Conservation (phyloP, 495 filamentous ascomycete species). For the Aspergillus indologenus region DNA sequence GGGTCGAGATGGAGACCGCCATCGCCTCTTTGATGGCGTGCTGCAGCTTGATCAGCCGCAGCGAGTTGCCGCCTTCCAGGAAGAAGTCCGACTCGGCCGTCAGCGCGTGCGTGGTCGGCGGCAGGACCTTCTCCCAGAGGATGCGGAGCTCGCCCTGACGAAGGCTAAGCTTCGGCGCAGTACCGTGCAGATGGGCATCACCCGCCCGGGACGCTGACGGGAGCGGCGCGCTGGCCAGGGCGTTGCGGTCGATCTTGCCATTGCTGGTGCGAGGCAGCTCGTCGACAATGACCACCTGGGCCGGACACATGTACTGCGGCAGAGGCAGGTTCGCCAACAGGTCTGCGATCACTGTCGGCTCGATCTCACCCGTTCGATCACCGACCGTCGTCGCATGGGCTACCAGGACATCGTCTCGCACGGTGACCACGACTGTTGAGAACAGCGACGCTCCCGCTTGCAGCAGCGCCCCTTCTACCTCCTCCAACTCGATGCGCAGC, state of each 20-base stretch:
- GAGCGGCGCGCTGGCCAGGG: background rate
- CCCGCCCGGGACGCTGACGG: background rate
- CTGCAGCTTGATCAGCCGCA: slow-evolving; percentile 26
- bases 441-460: too few species aligned
- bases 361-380: too few species aligned
- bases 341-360: background rate
- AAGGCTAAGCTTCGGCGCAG: too few species aligned
- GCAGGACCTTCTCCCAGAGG: slow-evolving; percentile 9
- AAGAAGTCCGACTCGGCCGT: slow-evolving; percentile 26
- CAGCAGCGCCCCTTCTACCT: slow-evolving; percentile 34
- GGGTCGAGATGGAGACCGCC: background rate
- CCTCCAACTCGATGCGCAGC: slow-evolving; percentile 43
- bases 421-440: too few species aligned
- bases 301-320: slow-evolving; percentile 33
- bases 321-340: slow-evolving; percentile 16
- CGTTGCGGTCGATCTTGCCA: slow-evolving; percentile 28
- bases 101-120: background rate
- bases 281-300: slow-evolving; percentile 20
- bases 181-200: too few species aligned
- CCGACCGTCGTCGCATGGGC: slow-evolving; percentile 20
- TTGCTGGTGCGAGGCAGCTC: slow-evolving; percentile 25
- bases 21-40: slow-evolving; percentile 14
- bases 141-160: too few species aligned
- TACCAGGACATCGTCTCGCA: slow-evolving; percentile 27
- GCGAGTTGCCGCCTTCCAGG: slow-evolving; percentile 24